Evolutionary conservation across 371 early-diverging fungal species (phyloP).

Genomic region (Mucor mucedo): DNA sequence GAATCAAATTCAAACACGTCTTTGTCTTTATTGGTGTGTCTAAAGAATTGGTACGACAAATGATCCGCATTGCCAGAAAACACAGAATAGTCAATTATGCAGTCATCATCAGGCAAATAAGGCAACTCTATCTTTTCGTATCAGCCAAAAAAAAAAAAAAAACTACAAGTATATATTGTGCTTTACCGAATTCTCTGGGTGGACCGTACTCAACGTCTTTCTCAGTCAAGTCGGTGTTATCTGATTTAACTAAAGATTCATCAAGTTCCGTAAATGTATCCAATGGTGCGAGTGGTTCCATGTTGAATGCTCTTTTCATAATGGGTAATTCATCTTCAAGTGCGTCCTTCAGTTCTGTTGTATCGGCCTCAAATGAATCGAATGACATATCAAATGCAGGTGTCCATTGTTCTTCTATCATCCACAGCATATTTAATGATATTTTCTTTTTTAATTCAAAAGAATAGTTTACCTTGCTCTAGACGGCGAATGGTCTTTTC

Average conservation of each 20-base stretch:
- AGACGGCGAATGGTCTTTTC: conserved; percentile 1
- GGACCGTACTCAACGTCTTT: conserved; percentile 13
- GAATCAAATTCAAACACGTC: neutral
- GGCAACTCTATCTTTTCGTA: conserved; percentile 1
- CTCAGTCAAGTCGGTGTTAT: neutral
- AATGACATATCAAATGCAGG: conserved; percentile 2
- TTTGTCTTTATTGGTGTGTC: neutral
- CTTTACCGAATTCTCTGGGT: conserved; percentile 18
- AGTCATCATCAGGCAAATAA: neutral
- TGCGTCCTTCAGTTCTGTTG: neutral
- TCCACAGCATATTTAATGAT: neutral
- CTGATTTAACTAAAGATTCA: neutral
- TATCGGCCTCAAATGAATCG: neutral
- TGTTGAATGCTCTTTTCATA: neutral
- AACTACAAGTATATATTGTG: neutral
- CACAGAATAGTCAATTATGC: neutral
- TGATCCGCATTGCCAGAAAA: conserved; percentile 1
- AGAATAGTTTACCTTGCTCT: neutral
- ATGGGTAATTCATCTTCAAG: neutral
- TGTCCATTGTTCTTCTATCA: conserved; percentile 3
- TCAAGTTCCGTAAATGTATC: no score
- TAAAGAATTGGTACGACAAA: conserved; percentile 2
- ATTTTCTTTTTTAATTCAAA: neutral
- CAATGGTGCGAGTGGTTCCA: no score
- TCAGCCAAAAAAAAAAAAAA: neutral